Conservation (phyloP, 345 rosid species). For the Moricandia arvensis region DNA sequence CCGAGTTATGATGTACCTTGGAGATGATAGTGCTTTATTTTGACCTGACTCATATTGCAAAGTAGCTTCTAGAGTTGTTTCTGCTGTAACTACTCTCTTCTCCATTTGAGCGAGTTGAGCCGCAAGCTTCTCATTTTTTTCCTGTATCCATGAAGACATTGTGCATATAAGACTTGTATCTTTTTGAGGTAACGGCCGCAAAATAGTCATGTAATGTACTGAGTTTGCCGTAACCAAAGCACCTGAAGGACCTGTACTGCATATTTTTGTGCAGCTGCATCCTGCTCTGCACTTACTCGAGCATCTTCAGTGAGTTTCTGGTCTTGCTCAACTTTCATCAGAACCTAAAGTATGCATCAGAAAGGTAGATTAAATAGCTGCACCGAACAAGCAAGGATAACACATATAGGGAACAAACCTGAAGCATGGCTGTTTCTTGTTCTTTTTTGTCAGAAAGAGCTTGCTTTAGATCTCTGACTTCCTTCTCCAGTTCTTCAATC, state of each 20-base stretch:
- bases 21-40: conserved; percentile 65
- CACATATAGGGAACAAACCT: conserved; percentile 42
- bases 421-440: conserved; percentile 84
- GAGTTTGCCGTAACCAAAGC: conserved; percentile 6
- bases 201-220: background rate
- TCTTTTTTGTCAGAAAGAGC: conserved; percentile 74
- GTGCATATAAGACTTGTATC: background rate
- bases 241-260: conserved; percentile 75
- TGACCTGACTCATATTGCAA: conserved; percentile 76
- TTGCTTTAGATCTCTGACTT: conserved; percentile 54
- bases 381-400: background rate
- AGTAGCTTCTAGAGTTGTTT: conserved; percentile 88
- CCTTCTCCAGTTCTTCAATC: conserved; percentile 78
- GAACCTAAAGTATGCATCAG: conserved; percentile 47
- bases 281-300: conserved; percentile 70
- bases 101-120: conserved; percentile 70
- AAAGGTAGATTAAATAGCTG: background rate
- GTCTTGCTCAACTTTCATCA: conserved; percentile 85
- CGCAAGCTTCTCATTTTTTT: conserved; percentile 77
- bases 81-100: conserved; percentile 86
- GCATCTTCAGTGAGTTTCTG: conserved; percentile 93
- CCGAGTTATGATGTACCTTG: conserved; percentile 32
- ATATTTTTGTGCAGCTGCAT: conserved; percentile 66
- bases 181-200: background rate
- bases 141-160: conserved; percentile 47